phyloP scores from a whole-genome alignment of 768 basidiomycete species.

The Suillus plorans region DNA sequence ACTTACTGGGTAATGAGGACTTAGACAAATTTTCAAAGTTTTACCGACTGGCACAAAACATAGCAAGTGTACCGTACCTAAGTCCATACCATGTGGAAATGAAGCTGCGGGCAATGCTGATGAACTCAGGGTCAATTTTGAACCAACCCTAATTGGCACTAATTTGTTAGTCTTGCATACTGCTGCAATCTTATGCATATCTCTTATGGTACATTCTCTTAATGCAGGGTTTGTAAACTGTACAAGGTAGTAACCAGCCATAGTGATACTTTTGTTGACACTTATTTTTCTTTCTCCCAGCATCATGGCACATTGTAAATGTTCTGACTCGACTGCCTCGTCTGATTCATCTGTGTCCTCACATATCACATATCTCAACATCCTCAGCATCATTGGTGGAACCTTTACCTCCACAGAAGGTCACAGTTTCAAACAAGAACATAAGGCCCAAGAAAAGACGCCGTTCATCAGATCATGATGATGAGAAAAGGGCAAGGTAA shows the following conservation, averaged over 20 bases:
- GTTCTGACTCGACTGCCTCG: not conserved
- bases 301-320: not conserved
- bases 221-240: too few species aligned
- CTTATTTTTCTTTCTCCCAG: not conserved
- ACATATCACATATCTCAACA: not conserved
- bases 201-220: too few species aligned
- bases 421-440: not conserved
- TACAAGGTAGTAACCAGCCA: too few species aligned
- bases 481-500: not conserved
- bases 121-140: too few species aligned
- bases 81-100: too few species aligned
- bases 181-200: too few species aligned
- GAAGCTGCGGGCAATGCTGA: too few species aligned
- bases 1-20: not conserved
- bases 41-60: too few species aligned
- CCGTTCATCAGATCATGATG: not conserved
- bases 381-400: not conserved
- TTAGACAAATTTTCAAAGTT: not conserved
- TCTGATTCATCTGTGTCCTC: not conserved
- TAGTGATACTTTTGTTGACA: too few species aligned
- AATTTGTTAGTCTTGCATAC: too few species aligned
- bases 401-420: not conserved
- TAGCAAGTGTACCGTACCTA: too few species aligned
- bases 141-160: too few species aligned
- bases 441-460: not conserved